Base-by-base conservation (phyloP, 306 rosid genomes). In the Astragalus glycyphyllos region DNA sequence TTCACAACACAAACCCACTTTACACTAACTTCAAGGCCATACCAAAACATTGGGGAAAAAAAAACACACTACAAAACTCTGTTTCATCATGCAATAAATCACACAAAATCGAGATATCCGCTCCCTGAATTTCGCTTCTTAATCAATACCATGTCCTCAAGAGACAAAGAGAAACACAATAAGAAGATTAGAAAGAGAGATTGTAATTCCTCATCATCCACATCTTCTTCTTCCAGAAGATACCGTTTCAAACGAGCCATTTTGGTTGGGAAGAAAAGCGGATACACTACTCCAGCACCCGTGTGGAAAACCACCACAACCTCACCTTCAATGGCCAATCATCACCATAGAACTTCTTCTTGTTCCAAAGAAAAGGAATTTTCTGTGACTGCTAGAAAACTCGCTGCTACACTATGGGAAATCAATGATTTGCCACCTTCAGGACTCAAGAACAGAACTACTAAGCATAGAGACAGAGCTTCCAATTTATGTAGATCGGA, bases 331-430 rank as follows among this genome's bases (percentile, higher is more conserved):
- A 44, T 76, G 58, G 49, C 49, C 1, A 8, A 49, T 1, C 66
- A 69, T 8, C 65, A 64, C 56, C 59, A 53, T 58, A 69, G 57
- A 37, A 50, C 53, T 73, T 61, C 75, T 73, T 69, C 73, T 60
- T 40, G 31, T 16, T 75, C 41, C 4, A 83, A 73, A 73, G 89
- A 82, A 23, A 88, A 77, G 62, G 84, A 82, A 7, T 40, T 66
- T 12, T 85, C 89, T 31, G 79, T 83, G 1, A 90, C 98, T 0
- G 97, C 96, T 0, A 74, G 97, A 40, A 90, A 90, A 78, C 86
- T 90, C 1, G 96, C 90, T 32, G 96, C 96, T 45, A 84, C 96
- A 11, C 62, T 89, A 5, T 92, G 98, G 98, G 98, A 84, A 70
- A 83, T 86, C 72, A 83, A 86, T 76, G 87, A 84, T 65, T 72